phyloP scores from a whole-genome alignment of 1,284 basidiomycete genomes.

The Boletellus deceptivus region DNA sequence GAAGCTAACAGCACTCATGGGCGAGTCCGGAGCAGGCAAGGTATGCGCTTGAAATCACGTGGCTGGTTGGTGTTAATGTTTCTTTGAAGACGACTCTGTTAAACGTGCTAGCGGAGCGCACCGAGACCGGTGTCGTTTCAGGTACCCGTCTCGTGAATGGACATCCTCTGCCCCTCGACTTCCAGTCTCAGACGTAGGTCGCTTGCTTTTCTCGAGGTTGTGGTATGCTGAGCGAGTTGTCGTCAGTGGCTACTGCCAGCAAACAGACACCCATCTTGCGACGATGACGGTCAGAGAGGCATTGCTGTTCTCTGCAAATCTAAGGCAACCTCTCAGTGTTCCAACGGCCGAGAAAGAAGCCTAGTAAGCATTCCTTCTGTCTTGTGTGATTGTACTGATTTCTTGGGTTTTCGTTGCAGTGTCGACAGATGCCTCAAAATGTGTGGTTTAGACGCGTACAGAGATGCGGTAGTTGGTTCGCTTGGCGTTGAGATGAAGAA shows the following conservation, averaged over 20 bases:
- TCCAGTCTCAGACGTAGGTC: slow-evolving; percentile 64
- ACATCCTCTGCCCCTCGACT: slow-evolving; percentile 64
- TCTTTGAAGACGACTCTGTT: slow-evolving; percentile 66
- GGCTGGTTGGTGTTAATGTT: slow-evolving; percentile 14
- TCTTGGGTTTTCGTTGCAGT: slow-evolving; percentile 32
- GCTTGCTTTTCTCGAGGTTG: neutral
- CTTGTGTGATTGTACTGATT: neutral
- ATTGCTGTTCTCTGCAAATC: slow-evolving; percentile 75
- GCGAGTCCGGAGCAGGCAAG: slow-evolving; percentile 80
- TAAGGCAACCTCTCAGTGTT: slow-evolving; percentile 74
- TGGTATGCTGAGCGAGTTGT: neutral
- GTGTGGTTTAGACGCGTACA: slow-evolving; percentile 71
- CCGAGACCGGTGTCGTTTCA: slow-evolving; percentile 75
- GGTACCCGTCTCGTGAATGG: slow-evolving; percentile 84
- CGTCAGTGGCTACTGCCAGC: slow-evolving; percentile 54
- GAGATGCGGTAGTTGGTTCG: slow-evolving; percentile 75
- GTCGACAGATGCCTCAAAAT: slow-evolving; percentile 79
- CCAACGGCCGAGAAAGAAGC: slow-evolving; percentile 72
- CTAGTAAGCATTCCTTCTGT: slow-evolving; percentile 48
- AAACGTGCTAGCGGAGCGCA: slow-evolving; percentile 81
- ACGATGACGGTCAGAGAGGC: slow-evolving; percentile 83
- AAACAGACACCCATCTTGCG: slow-evolving; percentile 76
- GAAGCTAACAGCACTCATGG: slow-evolving; percentile 76
- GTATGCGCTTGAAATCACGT: slow-evolving; percentile 34
- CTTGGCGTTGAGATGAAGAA: slow-evolving; percentile 78